phyloP scores from a whole-genome alignment of 2,329 filamentous ascomycete species.

The Botrytis tulipae region DNA sequence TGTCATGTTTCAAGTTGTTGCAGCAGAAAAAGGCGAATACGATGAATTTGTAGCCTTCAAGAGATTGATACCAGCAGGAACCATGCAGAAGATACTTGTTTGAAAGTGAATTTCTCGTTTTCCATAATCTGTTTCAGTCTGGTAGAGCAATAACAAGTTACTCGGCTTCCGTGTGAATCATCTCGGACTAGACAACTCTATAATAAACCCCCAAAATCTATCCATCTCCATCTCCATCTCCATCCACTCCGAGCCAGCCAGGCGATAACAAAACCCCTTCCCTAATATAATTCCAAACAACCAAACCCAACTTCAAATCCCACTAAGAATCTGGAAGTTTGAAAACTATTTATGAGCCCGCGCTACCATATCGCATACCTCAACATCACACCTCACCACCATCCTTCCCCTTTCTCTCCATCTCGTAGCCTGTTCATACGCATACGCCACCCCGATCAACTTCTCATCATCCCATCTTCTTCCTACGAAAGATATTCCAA shows the following conservation, averaged over 20 bases:
- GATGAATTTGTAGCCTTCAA: too few relatives aligned
- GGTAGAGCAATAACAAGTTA: background rate
- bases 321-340: too few relatives aligned
- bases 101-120: background rate
- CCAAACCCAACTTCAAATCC: background rate
- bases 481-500: conserved; percentile 56
- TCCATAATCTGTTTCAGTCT: background rate
- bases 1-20: too few relatives aligned
- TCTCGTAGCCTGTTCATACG: conserved; percentile 52
- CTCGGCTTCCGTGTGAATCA: background rate
- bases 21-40: too few relatives aligned
- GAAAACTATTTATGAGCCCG: accelerated
- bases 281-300: background rate
- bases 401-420: background rate
- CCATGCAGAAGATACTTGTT: background rate
- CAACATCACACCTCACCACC: background rate
- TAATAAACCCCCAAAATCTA: background rate
- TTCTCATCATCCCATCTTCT: conserved; percentile 56
- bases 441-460: conserved; percentile 63
- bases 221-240: background rate
- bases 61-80: too few relatives aligned
- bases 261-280: background rate
- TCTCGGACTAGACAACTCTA: background rate
- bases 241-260: background rate
- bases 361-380: background rate